A percentile compares a stretch with the other conserved stretches of the same genome.
These are phyloP conservation scores for Lathyrus aphaca DNA, from an alignment of 306 rosid species.

Conservation along the genomic window DNA sequence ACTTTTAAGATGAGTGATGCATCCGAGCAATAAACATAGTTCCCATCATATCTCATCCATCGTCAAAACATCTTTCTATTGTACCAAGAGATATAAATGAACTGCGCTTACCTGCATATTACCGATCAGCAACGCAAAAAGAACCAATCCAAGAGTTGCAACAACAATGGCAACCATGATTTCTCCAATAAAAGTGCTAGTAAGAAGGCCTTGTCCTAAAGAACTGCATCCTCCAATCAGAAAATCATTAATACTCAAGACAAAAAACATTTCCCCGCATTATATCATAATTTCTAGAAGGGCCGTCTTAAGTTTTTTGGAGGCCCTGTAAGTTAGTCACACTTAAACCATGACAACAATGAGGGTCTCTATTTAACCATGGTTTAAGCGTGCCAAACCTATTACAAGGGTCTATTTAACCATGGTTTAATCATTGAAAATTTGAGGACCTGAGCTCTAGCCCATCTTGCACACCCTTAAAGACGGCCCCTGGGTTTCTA, in stretches of 20 bases:
- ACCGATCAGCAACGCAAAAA: slow-evolving; percentile 87
- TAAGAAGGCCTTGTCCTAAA: slow-evolving; percentile 82
- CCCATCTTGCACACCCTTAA: too few relatives aligned
- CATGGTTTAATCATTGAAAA: too few relatives aligned
- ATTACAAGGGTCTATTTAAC: too few relatives aligned
- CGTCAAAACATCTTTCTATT: not conserved
- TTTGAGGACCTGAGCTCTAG: too few relatives aligned
- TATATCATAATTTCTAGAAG: too few relatives aligned
- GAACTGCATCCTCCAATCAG: slow-evolving; percentile 64
- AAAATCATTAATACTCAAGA: slow-evolving; percentile 3
- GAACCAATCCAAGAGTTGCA: slow-evolving; percentile 85
- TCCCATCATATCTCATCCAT: not conserved
- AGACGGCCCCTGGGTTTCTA: too few relatives aligned
- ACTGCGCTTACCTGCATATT: slow-evolving; percentile 81
- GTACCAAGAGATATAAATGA: not conserved
- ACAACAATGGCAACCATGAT: slow-evolving; percentile 75
- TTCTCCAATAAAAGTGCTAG: slow-evolving; percentile 90
- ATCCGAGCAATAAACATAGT: not conserved
- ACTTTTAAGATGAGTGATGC: not conserved
- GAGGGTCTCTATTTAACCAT: too few relatives aligned
- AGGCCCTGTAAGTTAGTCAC: too few relatives aligned
- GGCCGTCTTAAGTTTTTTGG: too few relatives aligned
- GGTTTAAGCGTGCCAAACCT: too few relatives aligned
- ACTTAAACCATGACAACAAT: too few relatives aligned
- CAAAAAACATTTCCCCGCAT: too few relatives aligned